These are phyloP conservation scores for Moesziomyces parantarcticus DNA, from an alignment of 1,284 basidiomycete species.

Conservation along the genomic window DNA sequence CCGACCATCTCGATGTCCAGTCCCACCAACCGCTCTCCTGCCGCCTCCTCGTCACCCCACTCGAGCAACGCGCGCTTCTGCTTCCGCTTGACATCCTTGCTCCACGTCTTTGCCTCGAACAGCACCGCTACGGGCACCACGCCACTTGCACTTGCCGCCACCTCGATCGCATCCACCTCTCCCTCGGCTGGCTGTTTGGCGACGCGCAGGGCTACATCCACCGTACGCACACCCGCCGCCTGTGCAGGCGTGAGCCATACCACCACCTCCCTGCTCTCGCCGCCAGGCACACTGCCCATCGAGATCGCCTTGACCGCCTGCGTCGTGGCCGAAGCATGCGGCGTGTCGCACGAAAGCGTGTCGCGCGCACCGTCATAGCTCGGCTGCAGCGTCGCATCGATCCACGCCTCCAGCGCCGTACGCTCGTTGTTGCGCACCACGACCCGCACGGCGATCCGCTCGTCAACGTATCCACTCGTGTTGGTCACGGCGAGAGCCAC, in stretches of 20 bases:
- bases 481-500: constrained; percentile 7
- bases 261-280: constrained; percentile 3
- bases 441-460: constrained; percentile 19
- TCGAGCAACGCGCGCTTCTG: constrained; percentile 11
- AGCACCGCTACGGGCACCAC: constrained; percentile 2
- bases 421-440: constrained; percentile 24
- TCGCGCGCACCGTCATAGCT: constrained; percentile 34
- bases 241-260: constrained; percentile 15
- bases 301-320: neutral
- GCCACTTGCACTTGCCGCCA: constrained; percentile 6
- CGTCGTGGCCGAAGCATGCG: neutral
- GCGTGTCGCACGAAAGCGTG: neutral
- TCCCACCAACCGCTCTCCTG: constrained; percentile 4
- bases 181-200: neutral
- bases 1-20: constrained; percentile 13
- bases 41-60: constrained; percentile 9
- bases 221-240: constrained; percentile 7
- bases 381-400: constrained; percentile 29
- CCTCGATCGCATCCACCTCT: constrained; percentile 5
- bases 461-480: constrained; percentile 20
- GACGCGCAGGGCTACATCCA: constrained; percentile 11
- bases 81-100: neutral
- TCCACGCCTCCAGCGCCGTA: neutral
- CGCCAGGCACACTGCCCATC: constrained; percentile 3
- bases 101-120: constrained; percentile 14